Percentiles rank a stretch among this genome's conserved stretches.
Evolutionary conservation across 371 early-diverging fungal species (phyloP).

Genomic region (Mucor ambiguus): DNA sequence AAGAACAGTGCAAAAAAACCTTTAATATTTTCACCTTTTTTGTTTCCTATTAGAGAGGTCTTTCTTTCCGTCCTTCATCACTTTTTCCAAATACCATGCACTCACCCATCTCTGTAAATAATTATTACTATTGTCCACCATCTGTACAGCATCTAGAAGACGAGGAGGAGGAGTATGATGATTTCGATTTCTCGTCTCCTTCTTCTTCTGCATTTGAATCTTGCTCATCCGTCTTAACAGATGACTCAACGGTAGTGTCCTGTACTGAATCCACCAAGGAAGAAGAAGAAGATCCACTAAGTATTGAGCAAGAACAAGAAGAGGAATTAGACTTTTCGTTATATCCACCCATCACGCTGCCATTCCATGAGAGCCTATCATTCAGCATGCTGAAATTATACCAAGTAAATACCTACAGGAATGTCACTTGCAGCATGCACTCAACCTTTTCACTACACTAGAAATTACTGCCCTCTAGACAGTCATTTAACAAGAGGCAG

Average conservation of each 20-base stretch:
- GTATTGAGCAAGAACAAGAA: not conserved
- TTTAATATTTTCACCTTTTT: constrained; percentile 1
- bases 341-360: constrained; percentile 8
- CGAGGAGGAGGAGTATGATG: constrained; percentile 10
- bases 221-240: constrained; percentile 18
- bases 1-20: not conserved
- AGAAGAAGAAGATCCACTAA: not conserved
- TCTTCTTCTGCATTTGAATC: constrained; percentile 23
- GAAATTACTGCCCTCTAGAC: constrained; percentile 57
- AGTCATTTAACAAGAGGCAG: constrained; percentile 55
- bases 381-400: constrained; percentile 29
- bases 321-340: not conserved
- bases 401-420: constrained; percentile 12
- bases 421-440: not conserved
- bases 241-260: constrained; percentile 14
- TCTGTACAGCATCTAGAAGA: not conserved
- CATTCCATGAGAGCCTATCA: constrained; percentile 17
- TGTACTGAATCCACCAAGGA: not conserved
- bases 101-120: not conserved
- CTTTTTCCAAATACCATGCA: not conserved
- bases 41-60: constrained; percentile 2
- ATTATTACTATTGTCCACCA: not conserved
- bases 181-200: constrained; percentile 6
- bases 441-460: constrained; percentile 7
- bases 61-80: not conserved